These are phyloP conservation scores for Sphagnum tenellum DNA, from an alignment of 225 moss, liverwort and hornwort species.

Conservation along the genomic window DNA sequence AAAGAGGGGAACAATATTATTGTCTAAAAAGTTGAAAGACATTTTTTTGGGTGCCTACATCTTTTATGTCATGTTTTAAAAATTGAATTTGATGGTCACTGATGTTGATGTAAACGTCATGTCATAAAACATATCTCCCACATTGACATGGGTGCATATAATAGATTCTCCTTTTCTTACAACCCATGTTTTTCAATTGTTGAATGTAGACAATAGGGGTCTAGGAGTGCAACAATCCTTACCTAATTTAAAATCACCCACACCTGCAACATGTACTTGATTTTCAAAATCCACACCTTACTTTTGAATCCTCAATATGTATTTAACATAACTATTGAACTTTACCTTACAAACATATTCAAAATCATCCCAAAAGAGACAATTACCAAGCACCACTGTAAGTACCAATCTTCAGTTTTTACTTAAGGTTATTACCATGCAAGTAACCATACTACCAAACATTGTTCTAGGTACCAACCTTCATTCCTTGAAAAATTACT, in stretches of 20 bases:
- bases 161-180: constrained; percentile 86
- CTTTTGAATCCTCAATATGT: too few species aligned
- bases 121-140: constrained; percentile 93
- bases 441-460: too few species aligned
- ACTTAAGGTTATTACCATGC: constrained; percentile 88
- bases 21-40: too few species aligned
- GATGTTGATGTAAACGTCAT: constrained; percentile 93
- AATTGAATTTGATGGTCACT: constrained; percentile 92
- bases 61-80: constrained; percentile 44
- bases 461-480: too few species aligned
- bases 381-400: neutral
- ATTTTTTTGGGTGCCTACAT: neutral
- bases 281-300: too few species aligned
- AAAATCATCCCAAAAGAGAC: neutral
- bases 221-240: constrained; percentile 76
- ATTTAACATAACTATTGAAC: too few species aligned
- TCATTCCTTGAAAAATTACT: too few species aligned
- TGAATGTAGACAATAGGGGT: constrained; percentile 93
- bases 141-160: constrained; percentile 97
- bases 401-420: constrained; percentile 68
- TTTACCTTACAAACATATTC: too few species aligned
- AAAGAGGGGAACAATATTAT: too few species aligned
- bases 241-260: constrained; percentile 79
- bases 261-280: constrained; percentile 94
- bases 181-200: constrained; percentile 89